Conservation (phyloP, 371 early-diverging fungal genomes). For the Syncephalastrum racemosum region DNA sequence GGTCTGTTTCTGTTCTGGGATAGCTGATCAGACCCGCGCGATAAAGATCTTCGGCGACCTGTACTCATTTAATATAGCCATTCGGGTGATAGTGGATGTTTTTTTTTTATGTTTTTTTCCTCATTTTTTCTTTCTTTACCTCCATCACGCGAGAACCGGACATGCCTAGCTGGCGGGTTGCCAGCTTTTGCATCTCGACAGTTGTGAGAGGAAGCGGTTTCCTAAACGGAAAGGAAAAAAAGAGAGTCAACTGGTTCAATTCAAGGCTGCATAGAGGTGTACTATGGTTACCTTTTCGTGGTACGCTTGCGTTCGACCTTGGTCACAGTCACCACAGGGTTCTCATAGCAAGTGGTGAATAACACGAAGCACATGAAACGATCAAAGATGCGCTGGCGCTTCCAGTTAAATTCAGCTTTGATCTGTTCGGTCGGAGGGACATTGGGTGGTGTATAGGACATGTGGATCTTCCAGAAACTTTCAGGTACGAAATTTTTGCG, state of each 20-base stretch:
- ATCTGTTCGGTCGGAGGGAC: slow-evolving; percentile 25
- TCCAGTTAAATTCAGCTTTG: slow-evolving; percentile 74
- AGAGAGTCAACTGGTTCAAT: too few relatives aligned
- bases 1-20: slow-evolving; percentile 99
- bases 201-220: slow-evolving; percentile 95
- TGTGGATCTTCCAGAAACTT: slow-evolving; percentile 87
- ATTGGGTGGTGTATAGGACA: slow-evolving; percentile 47
- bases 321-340: slow-evolving; percentile 62
- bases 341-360: slow-evolving; percentile 71
- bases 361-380: slow-evolving; percentile 65
- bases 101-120: too few relatives aligned
- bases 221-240: slow-evolving; percentile 37
- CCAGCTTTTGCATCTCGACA: slow-evolving; percentile 92
- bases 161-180: slow-evolving; percentile 70
- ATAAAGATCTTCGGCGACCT: slow-evolving; percentile 8
- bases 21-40: slow-evolving; percentile 92
- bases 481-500: slow-evolving; percentile 89
- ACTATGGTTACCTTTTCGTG: slow-evolving; percentile 68
- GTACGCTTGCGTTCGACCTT: slow-evolving; percentile 63
- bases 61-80: not conserved
- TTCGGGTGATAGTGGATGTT: not conserved
- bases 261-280: not conserved
- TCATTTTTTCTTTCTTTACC: slow-evolving; percentile 38
- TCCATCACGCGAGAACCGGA: slow-evolving; percentile 86
- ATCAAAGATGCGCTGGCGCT: slow-evolving; percentile 76